Percentiles rank a stretch among this genome's conserved stretches.
Evolutionary conservation across 2,329 filamentous ascomycete species (phyloP).

Genomic region (Fusarium dimerum): DNA sequence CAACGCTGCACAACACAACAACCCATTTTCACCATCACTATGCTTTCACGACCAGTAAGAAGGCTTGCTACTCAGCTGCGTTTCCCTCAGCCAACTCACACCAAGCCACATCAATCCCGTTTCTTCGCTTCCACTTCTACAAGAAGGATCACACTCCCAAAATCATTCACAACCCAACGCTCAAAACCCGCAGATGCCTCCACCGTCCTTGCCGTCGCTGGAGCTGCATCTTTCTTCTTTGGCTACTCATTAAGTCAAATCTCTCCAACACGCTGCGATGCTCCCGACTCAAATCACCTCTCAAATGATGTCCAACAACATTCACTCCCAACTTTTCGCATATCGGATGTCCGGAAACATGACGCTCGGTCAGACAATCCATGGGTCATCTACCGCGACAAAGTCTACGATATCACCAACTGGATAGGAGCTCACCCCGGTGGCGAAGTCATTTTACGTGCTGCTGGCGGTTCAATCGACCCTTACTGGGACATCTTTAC

Average conservation of each 20-base stretch:
- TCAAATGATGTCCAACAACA: conserved; percentile 37
- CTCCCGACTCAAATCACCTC: conserved; percentile 1
- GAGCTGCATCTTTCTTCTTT: conserved; percentile 19
- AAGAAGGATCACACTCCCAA: not conserved
- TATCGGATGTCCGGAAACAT: conserved; percentile 54
- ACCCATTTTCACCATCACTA: conserved; percentile 6
- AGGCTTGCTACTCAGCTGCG: conserved; percentile 13
- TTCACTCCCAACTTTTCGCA: conserved; percentile 48
- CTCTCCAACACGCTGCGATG: conserved; percentile 22
- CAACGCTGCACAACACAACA: too few relatives aligned
- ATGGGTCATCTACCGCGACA: conserved; percentile 65
- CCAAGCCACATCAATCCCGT: conserved; percentile 13
- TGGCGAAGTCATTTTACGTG: conserved; percentile 67
- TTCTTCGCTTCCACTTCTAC: conserved; percentile 5
- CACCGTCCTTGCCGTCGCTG: conserved; percentile 11
- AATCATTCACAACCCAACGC: not conserved
- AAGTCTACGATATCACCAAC: conserved; percentile 71
- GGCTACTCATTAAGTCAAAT: conserved; percentile 20
- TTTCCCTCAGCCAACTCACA: conserved; percentile 8
- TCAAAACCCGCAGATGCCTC: conserved; percentile 4
- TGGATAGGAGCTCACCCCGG: conserved; percentile 68
- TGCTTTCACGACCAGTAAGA: conserved; percentile 16
- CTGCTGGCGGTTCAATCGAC: conserved; percentile 65
- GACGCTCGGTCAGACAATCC: conserved; percentile 53
- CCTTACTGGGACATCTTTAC: conserved; percentile 71